Evolutionary conservation across 2,329 filamentous ascomycete genomes (phyloP).

Genomic region (Laburnicola sp.): DNA sequence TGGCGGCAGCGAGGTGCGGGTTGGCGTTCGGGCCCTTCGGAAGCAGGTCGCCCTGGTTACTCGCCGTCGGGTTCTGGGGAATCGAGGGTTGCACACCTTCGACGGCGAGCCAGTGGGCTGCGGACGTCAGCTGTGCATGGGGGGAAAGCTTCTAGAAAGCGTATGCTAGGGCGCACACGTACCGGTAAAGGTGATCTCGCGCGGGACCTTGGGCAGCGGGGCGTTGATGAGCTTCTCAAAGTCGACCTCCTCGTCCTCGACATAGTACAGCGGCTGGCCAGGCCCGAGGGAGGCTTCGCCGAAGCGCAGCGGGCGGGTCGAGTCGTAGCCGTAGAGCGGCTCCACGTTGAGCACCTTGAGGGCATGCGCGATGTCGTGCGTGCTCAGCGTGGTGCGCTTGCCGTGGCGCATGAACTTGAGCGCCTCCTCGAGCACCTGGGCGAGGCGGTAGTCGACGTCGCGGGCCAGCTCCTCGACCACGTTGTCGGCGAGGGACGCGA

Average conservation of each 20-base stretch:
- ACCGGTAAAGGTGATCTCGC: conserved; percentile 92
- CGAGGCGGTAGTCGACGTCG: conserved; percentile 93
- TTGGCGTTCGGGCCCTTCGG: conserved; percentile 90
- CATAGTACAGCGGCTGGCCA: conserved; percentile 92
- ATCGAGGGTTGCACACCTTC: conserved; percentile 97
- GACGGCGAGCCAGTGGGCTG: conserved; percentile 95
- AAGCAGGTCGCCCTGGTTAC: conserved; percentile 82
- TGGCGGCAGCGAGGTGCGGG: conserved; percentile 77
- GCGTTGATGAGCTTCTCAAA: conserved; percentile 99
- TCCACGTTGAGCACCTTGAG: conserved; percentile 87
- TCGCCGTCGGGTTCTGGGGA: conserved; percentile 89
- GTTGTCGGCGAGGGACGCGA: conserved; percentile 78
- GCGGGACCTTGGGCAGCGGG: conserved; percentile 88
- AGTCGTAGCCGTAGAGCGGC: conserved; percentile 94
- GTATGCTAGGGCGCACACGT: conserved; percentile 28
- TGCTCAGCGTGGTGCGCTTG: conserved; percentile 82
- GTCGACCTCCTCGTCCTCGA: conserved; percentile 97
- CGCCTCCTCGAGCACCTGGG: conserved; percentile 90
- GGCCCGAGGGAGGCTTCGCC: conserved; percentile 92
- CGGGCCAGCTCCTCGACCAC: conserved; percentile 84
- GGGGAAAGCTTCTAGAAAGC: too few relatives aligned
- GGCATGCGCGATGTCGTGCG: conserved; percentile 86
- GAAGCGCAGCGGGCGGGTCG: conserved; percentile 82
- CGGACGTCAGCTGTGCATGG: conserved; percentile 8
- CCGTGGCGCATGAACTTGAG: conserved; percentile 95